Percentiles rank a stretch among this genome's conserved stretches.
Evolutionary conservation across 176 grass and related monocot genomes (phyloP).

Genomic region (Zea luxurians): DNA sequence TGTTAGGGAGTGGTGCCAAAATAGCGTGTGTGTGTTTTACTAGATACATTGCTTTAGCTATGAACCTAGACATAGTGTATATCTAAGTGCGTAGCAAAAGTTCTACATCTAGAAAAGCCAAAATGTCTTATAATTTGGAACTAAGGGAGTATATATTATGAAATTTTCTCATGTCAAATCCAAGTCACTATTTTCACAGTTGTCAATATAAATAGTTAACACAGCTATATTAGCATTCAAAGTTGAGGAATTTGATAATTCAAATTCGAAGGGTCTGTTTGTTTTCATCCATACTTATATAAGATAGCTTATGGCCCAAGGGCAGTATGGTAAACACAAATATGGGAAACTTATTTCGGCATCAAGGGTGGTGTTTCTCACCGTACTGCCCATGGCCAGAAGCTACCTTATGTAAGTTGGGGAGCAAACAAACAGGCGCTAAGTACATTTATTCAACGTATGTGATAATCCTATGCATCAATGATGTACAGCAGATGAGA

Average conservation of each 20-base stretch:
- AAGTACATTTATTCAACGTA: background rate
- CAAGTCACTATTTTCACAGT: background rate
- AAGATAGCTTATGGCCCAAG: background rate
- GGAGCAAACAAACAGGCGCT: background rate
- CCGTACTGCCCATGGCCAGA: background rate
- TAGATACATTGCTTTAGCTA: too few relatives aligned
- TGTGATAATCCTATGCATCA: background rate
- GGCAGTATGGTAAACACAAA: background rate
- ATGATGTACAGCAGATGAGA: constrained; percentile 13
- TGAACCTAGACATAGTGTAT: background rate
- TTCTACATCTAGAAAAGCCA: background rate
- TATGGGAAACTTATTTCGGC: background rate
- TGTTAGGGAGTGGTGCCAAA: too few relatives aligned
- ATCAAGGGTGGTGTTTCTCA: background rate
- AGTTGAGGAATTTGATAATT: background rate
- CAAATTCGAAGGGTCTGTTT: background rate
- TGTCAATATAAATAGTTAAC: background rate
- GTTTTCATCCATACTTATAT: background rate
- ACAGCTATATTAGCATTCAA: background rate
- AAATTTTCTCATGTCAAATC: background rate
- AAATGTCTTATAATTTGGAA: background rate
- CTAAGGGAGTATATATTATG: background rate
- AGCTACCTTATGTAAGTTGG: background rate
- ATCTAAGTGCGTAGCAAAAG: background rate
- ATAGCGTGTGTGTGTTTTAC: too few relatives aligned